Conservation (phyloP, 2,329 filamentous ascomycete genomes). For the Fusarium sarcochroum region DNA sequence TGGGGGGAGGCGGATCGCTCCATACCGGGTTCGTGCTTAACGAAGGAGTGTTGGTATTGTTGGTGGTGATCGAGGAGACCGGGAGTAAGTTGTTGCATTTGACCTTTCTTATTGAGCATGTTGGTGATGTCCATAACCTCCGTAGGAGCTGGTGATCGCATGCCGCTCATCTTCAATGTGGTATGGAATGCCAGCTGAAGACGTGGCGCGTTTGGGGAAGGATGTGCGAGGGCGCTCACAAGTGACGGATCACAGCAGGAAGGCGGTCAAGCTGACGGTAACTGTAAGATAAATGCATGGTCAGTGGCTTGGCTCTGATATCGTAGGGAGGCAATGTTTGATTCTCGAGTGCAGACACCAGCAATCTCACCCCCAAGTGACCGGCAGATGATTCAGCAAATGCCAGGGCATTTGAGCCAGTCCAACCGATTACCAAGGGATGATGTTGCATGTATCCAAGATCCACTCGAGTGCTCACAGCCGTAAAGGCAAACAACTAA, state of each 20-base stretch:
- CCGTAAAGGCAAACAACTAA: constrained; percentile 16
- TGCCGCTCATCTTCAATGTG: constrained; percentile 52
- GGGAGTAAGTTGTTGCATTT: constrained; percentile 54
- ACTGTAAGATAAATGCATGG: constrained; percentile 34
- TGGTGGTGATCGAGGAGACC: constrained; percentile 52
- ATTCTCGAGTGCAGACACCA: constrained; percentile 15
- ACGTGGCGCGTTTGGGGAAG: constrained; percentile 42
- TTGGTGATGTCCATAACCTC: constrained; percentile 68
- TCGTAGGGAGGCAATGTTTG: constrained; percentile 8
- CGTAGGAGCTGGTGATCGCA: constrained; percentile 61
- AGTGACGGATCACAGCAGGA: constrained; percentile 44
- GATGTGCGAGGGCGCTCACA: constrained; percentile 41
- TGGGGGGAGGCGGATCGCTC: constrained; percentile 71
- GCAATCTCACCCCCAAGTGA: constrained; percentile 7
- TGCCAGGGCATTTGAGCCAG: constrained; percentile 18
- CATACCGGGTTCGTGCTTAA: constrained; percentile 58
- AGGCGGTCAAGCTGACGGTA: constrained; percentile 45
- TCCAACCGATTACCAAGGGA: constrained; percentile 16
- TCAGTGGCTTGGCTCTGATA: constrained; percentile 31
- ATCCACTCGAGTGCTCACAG: constrained; percentile 23
- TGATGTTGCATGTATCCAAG: constrained; percentile 20
- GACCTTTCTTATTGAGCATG: constrained; percentile 66
- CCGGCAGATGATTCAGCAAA: constrained; percentile 22
- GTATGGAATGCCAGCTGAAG: constrained; percentile 34
- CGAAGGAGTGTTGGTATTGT: constrained; percentile 51